These are phyloP conservation scores for Magnaporthiopsis poae DNA, from an alignment of 2,329 filamentous ascomycete species.

Conservation along the genomic window DNA sequence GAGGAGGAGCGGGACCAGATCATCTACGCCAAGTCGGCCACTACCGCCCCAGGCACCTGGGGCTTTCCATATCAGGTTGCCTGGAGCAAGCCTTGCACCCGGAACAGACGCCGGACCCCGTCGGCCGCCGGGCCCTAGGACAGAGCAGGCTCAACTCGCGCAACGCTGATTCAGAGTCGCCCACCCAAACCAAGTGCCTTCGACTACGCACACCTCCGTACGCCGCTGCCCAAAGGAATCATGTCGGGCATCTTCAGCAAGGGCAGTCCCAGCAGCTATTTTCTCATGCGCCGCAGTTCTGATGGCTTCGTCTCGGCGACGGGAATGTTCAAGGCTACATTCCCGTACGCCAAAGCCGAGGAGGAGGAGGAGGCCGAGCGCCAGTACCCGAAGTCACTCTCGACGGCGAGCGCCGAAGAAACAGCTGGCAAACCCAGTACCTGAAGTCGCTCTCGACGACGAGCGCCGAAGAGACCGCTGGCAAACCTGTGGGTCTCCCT, in stretches of 20 bases:
- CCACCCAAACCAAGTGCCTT: slow-evolving; percentile 64
- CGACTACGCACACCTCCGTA: slow-evolving; percentile 91
- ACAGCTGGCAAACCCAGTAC: slow-evolving; percentile 84
- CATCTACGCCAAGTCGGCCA: too few species aligned
- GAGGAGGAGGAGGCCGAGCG: slow-evolving; percentile 72
- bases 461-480: slow-evolving; percentile 83
- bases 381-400: slow-evolving; percentile 72
- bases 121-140: slow-evolving; percentile 76
- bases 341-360: slow-evolving; percentile 61
- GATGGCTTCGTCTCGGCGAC: slow-evolving; percentile 79
- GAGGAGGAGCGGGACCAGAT: too few species aligned
- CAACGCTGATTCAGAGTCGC: slow-evolving; percentile 61
- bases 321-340: slow-evolving; percentile 87
- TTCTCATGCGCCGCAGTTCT: slow-evolving; percentile 83
- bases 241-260: slow-evolving; percentile 80
- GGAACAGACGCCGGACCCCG: slow-evolving; percentile 56
- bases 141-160: slow-evolving; percentile 85
- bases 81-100: not conserved
- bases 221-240: slow-evolving; percentile 83
- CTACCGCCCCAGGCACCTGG: too few species aligned
- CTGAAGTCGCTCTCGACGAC: slow-evolving; percentile 76
- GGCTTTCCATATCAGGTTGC: too few species aligned
- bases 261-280: slow-evolving; percentile 82
- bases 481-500: slow-evolving; percentile 41
- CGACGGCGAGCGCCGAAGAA: slow-evolving; percentile 77